Evolutionary conservation across 2,329 filamentous ascomycete species (phyloP), one percentile per base, ranked within the genome.

Genomic region (Thermothelomyces thermophilus): DNA sequence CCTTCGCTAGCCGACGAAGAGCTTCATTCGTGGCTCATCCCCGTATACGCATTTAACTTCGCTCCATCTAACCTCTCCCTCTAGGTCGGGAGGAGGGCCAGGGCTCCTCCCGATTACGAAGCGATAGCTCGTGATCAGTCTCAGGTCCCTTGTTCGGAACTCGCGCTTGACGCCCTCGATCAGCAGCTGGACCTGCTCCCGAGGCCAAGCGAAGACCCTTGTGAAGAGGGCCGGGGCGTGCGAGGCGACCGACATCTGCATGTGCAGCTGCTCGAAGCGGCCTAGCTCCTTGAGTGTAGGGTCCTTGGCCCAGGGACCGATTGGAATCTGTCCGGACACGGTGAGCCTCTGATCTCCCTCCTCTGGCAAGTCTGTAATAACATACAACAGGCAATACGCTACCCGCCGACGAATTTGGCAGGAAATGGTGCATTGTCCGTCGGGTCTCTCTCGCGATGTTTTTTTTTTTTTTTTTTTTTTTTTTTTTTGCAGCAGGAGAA

Each of bases 171-270:
- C 58, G 45, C 72, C 71, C 10, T 66, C 66, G 53, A 73, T 70
- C 40, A 77, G 56, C 1, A 67, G 60, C 51, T 66, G 58, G 0
- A 69, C 68, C 19, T 70, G 67, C 35, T 74, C 70, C 9, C 70
- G 60, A 0, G 68, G 60, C 48, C 66, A 70, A 40, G 64, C 62
- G 53, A 61, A 63, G 0, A 69, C 67, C 1, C 69, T 62, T 0
- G 68, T 67, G 51, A 71, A 68, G 9, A 71, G 58, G 0, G 69
- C 69, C 0, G 66, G 68, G 1, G 67, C 69, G 46, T 71, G 67
- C 10, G 68, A 70, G 40, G 68, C 69, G 2, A 68, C 68, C 14
- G 68, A 68, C 68, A 70, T 70, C 47, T 70, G 67, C 68, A 70
- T 70, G 39, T 71, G 66, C 0, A 64, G 58, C 37, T 65, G 58